phyloP scores from a whole-genome alignment of 768 basidiomycete genomes.

The Leucosporidium creatinivorum region DNA sequence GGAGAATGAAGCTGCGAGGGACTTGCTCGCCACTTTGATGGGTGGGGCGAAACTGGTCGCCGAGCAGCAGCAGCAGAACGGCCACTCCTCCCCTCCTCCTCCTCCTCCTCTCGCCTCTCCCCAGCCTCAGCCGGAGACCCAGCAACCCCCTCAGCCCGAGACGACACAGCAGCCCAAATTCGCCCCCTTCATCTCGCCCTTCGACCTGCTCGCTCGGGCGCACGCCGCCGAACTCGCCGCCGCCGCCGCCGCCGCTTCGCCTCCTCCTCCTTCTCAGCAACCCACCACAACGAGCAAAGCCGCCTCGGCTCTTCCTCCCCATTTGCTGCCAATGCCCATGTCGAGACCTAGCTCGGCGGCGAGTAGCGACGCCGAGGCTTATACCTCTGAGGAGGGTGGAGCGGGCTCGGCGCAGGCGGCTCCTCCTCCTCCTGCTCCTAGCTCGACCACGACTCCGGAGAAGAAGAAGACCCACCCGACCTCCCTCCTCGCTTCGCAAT shows the following conservation, averaged over 20 bases:
- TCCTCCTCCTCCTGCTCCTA: too few species aligned
- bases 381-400: too few species aligned
- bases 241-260: neutral
- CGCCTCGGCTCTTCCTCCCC: neutral
- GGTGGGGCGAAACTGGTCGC: too few species aligned
- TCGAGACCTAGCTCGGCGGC: neutral
- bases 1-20: too few species aligned
- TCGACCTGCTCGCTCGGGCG: conserved; percentile 6
- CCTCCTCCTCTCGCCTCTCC: neutral
- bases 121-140: neutral
- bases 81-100: neutral
- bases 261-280: neutral
- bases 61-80: too few species aligned
- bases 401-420: too few species aligned
- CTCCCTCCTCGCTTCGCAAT: too few species aligned
- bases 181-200: conserved; percentile 12
- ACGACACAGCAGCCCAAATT: conserved; percentile 7
- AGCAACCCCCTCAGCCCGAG: neutral
- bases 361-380: neutral
- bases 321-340: neutral
- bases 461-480: too few species aligned
- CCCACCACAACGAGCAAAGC: neutral
- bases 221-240: neutral
- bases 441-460: too few species aligned
- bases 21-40: too few species aligned